phyloP scores from a whole-genome alignment of 257 asterid species.

The Leptodermis oblonga region DNA sequence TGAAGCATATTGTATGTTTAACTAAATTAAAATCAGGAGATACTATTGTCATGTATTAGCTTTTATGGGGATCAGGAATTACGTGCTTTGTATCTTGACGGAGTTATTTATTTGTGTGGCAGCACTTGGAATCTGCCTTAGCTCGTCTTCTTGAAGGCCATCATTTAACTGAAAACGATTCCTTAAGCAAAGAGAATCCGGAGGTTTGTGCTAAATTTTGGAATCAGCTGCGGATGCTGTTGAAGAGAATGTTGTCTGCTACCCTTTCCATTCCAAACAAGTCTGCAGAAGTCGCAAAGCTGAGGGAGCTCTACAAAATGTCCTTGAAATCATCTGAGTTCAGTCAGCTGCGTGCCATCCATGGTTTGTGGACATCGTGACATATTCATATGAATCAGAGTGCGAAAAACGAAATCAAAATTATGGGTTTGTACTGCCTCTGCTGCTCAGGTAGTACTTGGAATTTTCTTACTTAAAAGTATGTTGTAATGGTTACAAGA shows the following conservation, averaged over 20 bases:
- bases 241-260: slow-evolving; percentile 68
- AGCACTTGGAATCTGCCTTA: slow-evolving; percentile 76
- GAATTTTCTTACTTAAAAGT: no score
- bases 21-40: no score
- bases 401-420: no score
- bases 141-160: slow-evolving; percentile 75
- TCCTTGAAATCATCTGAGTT: slow-evolving; percentile 65
- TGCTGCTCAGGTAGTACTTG: no score
- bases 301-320: slow-evolving; percentile 81
- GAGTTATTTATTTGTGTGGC: slow-evolving; percentile 28
- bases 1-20: no score
- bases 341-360: slow-evolving; percentile 64
- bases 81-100: neutral
- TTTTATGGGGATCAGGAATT: no score
- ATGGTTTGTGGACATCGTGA: slow-evolving; percentile 60
- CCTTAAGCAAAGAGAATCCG: slow-evolving; percentile 29
- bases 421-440: no score
- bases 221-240: slow-evolving; percentile 66
- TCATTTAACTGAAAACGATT: slow-evolving; percentile 41
- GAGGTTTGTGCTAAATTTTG: slow-evolving; percentile 65
- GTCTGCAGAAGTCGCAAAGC: slow-evolving; percentile 51
- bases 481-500: no score
- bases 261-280: slow-evolving; percentile 37
- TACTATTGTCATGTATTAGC: no score
- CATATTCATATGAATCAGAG: no score